Conservation (phyloP, 768 basidiomycete species). For the Royoungia palumana region DNA sequence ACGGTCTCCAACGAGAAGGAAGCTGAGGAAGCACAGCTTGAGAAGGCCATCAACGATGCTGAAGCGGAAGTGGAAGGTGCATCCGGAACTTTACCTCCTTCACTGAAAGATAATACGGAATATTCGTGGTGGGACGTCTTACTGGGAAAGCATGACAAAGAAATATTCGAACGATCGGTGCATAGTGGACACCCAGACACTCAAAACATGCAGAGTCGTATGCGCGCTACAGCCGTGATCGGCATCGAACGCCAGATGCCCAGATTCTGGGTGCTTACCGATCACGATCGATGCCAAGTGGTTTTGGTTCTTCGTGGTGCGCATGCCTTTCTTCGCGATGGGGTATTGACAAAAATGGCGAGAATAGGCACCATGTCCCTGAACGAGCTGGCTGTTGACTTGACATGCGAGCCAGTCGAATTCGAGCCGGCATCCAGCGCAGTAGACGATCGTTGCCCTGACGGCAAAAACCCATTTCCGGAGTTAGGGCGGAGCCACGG, state of each 20-base stretch:
- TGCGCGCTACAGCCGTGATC: constrained; percentile 58
- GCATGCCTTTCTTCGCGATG: constrained; percentile 10
- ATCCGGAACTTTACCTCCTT: constrained; percentile 30
- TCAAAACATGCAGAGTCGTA: constrained; percentile 32
- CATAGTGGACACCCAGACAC: constrained; percentile 19
- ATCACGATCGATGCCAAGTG: constrained; percentile 69
- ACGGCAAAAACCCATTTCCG: constrained; percentile 39
- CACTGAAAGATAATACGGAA: constrained; percentile 25
- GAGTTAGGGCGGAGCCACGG: constrained; percentile 21
- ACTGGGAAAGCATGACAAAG: constrained; percentile 75
- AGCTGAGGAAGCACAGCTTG: constrained; percentile 59
- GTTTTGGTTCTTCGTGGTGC: constrained; percentile 70
- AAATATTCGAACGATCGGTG: constrained; percentile 72
- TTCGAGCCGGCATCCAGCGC: constrained; percentile 53
- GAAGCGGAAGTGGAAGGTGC: constrained; percentile 55
- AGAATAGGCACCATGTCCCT: constrained; percentile 74
- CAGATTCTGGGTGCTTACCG: constrained; percentile 82
- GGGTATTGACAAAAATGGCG: constrained; percentile 3
- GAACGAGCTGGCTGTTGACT: constrained; percentile 82
- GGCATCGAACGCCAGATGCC: constrained; percentile 73
- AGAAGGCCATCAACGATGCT: constrained; percentile 65
- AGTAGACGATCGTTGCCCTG: constrained; percentile 23
- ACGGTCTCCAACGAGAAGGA: constrained; percentile 40
- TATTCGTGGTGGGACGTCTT: constrained; percentile 87
- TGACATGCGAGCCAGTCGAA: constrained; percentile 73